phyloP scores from a whole-genome alignment of 2,329 filamentous ascomycete species.

The Elsinoe necatrix region DNA sequence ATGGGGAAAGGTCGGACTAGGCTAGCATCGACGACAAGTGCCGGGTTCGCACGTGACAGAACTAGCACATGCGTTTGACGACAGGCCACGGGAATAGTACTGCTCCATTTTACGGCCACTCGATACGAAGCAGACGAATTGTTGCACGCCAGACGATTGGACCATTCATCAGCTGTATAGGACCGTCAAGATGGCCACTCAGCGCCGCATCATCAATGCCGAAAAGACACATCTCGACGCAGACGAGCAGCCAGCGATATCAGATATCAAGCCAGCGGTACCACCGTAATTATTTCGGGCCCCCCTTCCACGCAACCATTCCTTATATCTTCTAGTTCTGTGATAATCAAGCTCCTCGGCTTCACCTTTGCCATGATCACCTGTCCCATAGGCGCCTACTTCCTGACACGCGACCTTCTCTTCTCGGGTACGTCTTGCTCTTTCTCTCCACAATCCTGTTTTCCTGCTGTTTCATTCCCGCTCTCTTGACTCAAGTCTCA shows the following conservation, averaged over 20 bases:
- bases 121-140: no score
- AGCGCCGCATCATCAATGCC: constrained; percentile 51
- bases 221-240: constrained; percentile 56
- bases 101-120: not conserved
- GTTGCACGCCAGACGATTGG: no score
- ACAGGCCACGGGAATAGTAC: no score
- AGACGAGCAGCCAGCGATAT: constrained; percentile 34
- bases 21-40: not conserved
- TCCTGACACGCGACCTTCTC: constrained; percentile 63
- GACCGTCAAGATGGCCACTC: constrained; percentile 54
- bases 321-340: constrained; percentile 46
- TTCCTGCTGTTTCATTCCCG: no score
- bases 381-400: constrained; percentile 82
- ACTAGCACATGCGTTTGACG: not conserved
- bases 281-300: constrained; percentile 56
- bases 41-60: not conserved
- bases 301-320: constrained; percentile 3
- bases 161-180: no score
- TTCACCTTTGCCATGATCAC: constrained; percentile 91
- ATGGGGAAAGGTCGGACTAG: not conserved
- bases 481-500: no score
- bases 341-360: constrained; percentile 80
- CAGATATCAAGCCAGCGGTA: constrained; percentile 72
- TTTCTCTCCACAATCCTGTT: not conserved
- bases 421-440: constrained; percentile 57